A percentile compares a stretch with the other conserved stretches of the same genome.
Conservation (phyloP, 192 early-diverging fungal genomes). For the Coemansia sp. region DNA sequence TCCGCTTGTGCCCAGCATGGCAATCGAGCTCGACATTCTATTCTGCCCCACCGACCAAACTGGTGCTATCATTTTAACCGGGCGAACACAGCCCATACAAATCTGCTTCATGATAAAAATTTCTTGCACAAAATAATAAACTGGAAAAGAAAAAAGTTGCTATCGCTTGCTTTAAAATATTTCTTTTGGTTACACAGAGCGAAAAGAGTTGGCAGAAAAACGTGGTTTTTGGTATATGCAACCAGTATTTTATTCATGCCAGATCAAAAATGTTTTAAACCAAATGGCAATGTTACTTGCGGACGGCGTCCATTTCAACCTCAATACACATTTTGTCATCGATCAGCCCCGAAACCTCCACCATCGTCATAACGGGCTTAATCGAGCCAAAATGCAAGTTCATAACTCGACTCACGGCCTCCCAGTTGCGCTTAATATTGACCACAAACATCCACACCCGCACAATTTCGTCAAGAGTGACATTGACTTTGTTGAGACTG, state of each 20-base stretch:
- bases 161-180: no score
- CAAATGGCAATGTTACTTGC: background rate
- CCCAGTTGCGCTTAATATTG: conserved; percentile 44
- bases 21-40: background rate
- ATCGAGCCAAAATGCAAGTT: conserved; percentile 21
- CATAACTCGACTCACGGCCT: conserved; percentile 31
- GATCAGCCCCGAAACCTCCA: conserved; percentile 40
- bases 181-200: no score
- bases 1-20: background rate
- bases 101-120: no score
- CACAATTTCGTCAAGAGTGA: conserved; percentile 25
- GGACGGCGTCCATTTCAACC: conserved; percentile 50
- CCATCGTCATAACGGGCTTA: conserved; percentile 47
- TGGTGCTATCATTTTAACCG: no score
- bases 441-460: conserved; percentile 44
- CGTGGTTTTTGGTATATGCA: no score
- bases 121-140: no score
- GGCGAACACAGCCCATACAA: no score
- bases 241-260: no score
- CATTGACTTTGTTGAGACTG: conserved; percentile 14
- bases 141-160: no score
- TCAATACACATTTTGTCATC: conserved; percentile 45
- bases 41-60: no score
- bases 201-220: no score
- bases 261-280: no score